Evolutionary conservation across 495 filamentous ascomycete genomes (phyloP).

Genomic region (Aspergillus affinis): DNA sequence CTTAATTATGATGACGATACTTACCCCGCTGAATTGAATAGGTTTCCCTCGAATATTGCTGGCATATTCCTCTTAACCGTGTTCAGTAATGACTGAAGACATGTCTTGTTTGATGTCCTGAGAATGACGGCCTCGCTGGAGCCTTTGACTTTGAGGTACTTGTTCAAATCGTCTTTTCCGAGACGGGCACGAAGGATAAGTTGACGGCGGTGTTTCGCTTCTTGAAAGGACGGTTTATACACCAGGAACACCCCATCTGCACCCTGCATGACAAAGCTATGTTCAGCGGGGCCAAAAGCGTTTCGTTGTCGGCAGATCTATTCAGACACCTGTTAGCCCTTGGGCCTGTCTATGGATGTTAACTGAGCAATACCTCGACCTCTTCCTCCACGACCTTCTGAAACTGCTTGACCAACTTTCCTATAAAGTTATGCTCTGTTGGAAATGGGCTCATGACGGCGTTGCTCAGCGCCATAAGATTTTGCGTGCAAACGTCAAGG

Average conservation of each 20-base stretch:
- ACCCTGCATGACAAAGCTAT: not conserved
- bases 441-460: constrained; percentile 45
- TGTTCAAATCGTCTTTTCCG: not conserved
- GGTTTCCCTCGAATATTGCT: not conserved
- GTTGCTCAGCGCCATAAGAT: constrained; percentile 41
- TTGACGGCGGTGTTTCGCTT: not conserved
- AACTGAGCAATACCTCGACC: constrained; percentile 22
- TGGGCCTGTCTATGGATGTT: no score
- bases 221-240: not conserved
- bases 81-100: no score
- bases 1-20: no score
- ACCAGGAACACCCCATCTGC: not conserved
- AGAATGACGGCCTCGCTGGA: no score
- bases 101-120: not conserved
- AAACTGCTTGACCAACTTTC: constrained; percentile 31
- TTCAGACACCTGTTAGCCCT: not conserved
- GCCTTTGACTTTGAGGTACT: not conserved
- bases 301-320: not conserved
- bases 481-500: constrained; percentile 21
- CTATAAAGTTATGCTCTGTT: constrained; percentile 34
- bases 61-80: no score
- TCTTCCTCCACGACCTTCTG: constrained; percentile 37
- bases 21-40: no score
- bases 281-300: not conserved
- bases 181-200: not conserved